Evolutionary conservation across 2,329 filamentous ascomycete genomes (phyloP).

Genomic region (Talaromyces albobiverticillius): DNA sequence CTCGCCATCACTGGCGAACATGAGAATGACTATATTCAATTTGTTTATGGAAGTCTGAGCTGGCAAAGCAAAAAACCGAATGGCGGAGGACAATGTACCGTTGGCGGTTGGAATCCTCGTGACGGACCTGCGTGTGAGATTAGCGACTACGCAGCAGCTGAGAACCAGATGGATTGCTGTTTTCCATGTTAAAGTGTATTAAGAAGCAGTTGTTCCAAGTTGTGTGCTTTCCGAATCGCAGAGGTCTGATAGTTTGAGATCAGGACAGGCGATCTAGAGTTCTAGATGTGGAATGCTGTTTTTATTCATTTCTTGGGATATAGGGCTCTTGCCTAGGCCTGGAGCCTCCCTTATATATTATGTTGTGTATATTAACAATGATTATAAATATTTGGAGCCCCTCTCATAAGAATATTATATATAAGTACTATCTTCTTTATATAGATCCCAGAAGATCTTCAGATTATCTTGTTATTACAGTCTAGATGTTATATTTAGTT

Average conservation of each 20-base stretch:
- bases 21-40: slow-evolving; percentile 7
- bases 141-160: background rate
- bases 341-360: no score
- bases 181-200: slow-evolving; percentile 6
- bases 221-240: background rate
- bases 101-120: slow-evolving; percentile 6
- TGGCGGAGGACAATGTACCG: slow-evolving; percentile 1
- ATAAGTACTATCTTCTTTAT: no score
- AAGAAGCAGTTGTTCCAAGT: background rate
- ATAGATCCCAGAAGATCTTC: no score
- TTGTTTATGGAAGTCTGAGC: slow-evolving; percentile 3
- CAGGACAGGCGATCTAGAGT: background rate
- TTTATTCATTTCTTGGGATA: slow-evolving; percentile 1
- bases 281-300: background rate
- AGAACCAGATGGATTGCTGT: slow-evolving; percentile 13
- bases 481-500: no score
- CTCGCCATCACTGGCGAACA: slow-evolving; percentile 5
- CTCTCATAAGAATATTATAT: no score
- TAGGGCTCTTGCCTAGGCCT: background rate
- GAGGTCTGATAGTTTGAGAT: slow-evolving; percentile 2
- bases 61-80: slow-evolving; percentile 2
- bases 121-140: slow-evolving; percentile 3
- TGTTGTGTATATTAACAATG: no score
- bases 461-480: no score
- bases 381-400: no score